Percentiles rank a stretch among this genome's conserved stretches.
Evolutionary conservation across 345 rosid genomes (phyloP).

Genomic region (Syzygium grande): DNA sequence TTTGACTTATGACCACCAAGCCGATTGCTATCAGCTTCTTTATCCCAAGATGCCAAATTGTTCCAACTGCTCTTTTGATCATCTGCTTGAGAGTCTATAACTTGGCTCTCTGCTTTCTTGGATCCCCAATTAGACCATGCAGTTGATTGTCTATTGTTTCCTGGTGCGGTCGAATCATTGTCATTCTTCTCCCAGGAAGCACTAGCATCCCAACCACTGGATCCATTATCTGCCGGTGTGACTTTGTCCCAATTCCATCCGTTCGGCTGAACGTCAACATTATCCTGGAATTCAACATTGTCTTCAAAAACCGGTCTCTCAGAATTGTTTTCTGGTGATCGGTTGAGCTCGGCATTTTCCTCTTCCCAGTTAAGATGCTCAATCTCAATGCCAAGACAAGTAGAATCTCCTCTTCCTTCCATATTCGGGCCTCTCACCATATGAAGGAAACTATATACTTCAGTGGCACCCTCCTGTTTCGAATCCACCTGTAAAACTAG

Average conservation of each 20-base stretch:
- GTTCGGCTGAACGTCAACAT: constrained; percentile 7
- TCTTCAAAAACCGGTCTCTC: constrained; percentile 69
- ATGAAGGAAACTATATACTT: constrained; percentile 67
- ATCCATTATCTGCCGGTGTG: not conserved
- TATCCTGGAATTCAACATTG: constrained; percentile 21
- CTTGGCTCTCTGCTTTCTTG: not conserved
- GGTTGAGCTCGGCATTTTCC: constrained; percentile 50
- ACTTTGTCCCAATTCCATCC: constrained; percentile 35
- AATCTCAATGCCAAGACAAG: constrained; percentile 71
- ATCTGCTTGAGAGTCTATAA: not conserved
- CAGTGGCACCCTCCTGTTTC: constrained; percentile 29
- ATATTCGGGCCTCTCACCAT: constrained; percentile 46
- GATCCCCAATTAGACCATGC: not conserved
- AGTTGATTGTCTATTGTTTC: not conserved
- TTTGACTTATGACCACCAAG: not conserved
- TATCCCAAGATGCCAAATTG: not conserved
- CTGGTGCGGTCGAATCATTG: not conserved
- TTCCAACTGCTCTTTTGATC: not conserved
- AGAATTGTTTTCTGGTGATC: constrained; percentile 59
- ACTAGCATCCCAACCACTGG: constrained; percentile 14
- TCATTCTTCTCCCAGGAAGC: constrained; percentile 5
- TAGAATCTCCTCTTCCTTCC: constrained; percentile 27
- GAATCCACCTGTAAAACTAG: constrained; percentile 30
- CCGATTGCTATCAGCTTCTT: not conserved
- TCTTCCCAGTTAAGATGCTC: constrained; percentile 44